Evolutionary conservation across 1,139 yeast genomes (phyloP).

Genomic region (Magnusiomyces fungicola): DNA sequence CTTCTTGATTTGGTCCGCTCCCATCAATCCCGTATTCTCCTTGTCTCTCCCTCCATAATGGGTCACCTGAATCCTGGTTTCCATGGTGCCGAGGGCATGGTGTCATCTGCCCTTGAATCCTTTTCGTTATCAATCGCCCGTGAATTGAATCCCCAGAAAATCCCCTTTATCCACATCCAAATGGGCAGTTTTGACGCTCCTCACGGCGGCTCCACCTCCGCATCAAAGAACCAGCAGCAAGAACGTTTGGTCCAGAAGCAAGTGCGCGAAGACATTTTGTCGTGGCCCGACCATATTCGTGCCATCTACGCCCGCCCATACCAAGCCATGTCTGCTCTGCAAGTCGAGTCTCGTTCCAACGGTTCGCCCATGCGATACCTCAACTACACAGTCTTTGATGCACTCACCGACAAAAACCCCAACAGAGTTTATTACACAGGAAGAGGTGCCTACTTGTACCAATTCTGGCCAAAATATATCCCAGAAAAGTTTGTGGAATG

Average conservation of each 20-base stretch:
- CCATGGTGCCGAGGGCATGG: slow-evolving; percentile 37
- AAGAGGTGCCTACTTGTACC: slow-evolving; percentile 33
- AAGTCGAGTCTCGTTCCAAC: slow-evolving; percentile 24
- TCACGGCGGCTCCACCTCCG: slow-evolving; percentile 6
- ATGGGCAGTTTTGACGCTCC: slow-evolving; percentile 36
- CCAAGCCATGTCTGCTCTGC: slow-evolving; percentile 29
- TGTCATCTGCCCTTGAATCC: slow-evolving; percentile 32
- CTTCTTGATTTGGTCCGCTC: slow-evolving; percentile 49
- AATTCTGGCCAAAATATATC: slow-evolving; percentile 26
- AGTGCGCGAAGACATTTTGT: slow-evolving; percentile 35
- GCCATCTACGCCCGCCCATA: slow-evolving; percentile 32
- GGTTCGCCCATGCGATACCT: slow-evolving; percentile 32
- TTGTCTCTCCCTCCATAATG: slow-evolving; percentile 36
- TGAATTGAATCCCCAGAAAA: slow-evolving; percentile 31
- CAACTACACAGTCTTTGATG: slow-evolving; percentile 33
- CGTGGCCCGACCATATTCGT: slow-evolving; percentile 36
- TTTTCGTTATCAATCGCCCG: slow-evolving; percentile 35
- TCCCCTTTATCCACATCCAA: slow-evolving; percentile 30
- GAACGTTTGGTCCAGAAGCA: slow-evolving; percentile 28
- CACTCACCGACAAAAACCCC: slow-evolving; percentile 28
- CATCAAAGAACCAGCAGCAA: slow-evolving; percentile 18
- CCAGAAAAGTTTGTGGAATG: slow-evolving; percentile 34
- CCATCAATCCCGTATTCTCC: slow-evolving; percentile 35
- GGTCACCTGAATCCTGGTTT: slow-evolving; percentile 36
- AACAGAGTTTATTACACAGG: slow-evolving; percentile 35